Percentiles rank a stretch among this genome's conserved stretches.
Evolutionary conservation across 768 basidiomycete species (phyloP).

Genomic region (Sarcodon aspratus): DNA sequence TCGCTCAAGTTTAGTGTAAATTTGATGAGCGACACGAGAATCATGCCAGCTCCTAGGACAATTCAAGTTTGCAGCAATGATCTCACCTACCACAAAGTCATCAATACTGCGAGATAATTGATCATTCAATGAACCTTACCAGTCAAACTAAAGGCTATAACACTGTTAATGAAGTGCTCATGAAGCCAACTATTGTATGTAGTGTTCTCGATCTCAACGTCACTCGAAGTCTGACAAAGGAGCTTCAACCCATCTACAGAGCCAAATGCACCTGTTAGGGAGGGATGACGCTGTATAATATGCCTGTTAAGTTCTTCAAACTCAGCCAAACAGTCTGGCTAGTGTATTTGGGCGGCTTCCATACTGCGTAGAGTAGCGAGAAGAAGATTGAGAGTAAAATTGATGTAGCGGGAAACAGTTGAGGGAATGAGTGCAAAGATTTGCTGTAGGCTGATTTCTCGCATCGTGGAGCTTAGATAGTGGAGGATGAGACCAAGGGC

Average conservation of each 20-base stretch:
- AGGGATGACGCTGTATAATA: slow-evolving; percentile 17
- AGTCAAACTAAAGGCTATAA: slow-evolving; percentile 24
- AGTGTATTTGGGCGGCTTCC: slow-evolving; percentile 14
- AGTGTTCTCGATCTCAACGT: slow-evolving; percentile 31
- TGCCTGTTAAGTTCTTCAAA: slow-evolving; percentile 17
- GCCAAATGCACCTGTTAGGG: slow-evolving; percentile 27
- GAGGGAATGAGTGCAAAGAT: slow-evolving; percentile 31
- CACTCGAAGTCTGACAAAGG: slow-evolving; percentile 21
- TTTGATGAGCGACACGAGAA: slow-evolving; percentile 24
- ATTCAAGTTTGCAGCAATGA: slow-evolving; percentile 25
- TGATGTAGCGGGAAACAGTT: slow-evolving; percentile 23
- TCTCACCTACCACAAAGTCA: slow-evolving; percentile 16
- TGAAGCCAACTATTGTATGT: slow-evolving; percentile 34
- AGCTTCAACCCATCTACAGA: slow-evolving; percentile 31
- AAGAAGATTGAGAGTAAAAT: slow-evolving; percentile 21
- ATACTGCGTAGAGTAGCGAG: slow-evolving; percentile 17
- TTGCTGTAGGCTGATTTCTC: slow-evolving; percentile 23
- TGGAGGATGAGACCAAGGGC: slow-evolving; percentile 30
- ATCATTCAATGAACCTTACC: slow-evolving; percentile 7
- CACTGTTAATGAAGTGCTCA: slow-evolving; percentile 27
- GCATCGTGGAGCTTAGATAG: slow-evolving; percentile 29
- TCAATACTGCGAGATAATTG: not conserved
- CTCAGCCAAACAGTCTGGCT: slow-evolving; percentile 24
- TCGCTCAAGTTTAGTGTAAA: slow-evolving; percentile 23
- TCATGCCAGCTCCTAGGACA: slow-evolving; percentile 41